phyloP scores from a whole-genome alignment of 371 early-diverging fungal species.

The Actinomortierella wolfii region DNA sequence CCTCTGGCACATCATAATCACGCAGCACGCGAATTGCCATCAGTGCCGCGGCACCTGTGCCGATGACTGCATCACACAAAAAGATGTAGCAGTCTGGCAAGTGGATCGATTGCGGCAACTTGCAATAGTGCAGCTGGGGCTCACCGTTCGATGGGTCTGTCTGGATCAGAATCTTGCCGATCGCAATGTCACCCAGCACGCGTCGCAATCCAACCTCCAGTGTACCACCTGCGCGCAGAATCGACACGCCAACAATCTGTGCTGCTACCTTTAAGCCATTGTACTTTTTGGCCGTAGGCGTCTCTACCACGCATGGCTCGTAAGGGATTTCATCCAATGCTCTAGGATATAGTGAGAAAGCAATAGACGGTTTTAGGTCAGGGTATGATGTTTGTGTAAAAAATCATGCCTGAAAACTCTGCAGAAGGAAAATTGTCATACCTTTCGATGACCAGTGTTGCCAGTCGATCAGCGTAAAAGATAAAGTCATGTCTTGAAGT shows the following conservation, averaged over 20 bases:
- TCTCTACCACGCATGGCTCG: constrained; percentile 52
- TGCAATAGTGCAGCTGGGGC: constrained; percentile 60
- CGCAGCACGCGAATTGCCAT: constrained; percentile 92
- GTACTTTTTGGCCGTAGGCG: constrained; percentile 68
- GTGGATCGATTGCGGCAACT: constrained; percentile 15
- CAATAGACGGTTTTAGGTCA: not conserved
- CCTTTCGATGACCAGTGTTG: constrained; percentile 83
- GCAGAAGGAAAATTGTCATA: constrained; percentile 25
- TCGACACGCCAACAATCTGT: constrained; percentile 75
- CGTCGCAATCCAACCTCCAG: constrained; percentile 88
- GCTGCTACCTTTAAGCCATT: constrained; percentile 55
- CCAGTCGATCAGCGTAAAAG: constrained; percentile 87
- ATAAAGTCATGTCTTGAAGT: constrained; percentile 87
- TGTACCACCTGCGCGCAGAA: constrained; percentile 86
- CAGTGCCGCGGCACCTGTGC: constrained; percentile 88
- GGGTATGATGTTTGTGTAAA: not conserved
- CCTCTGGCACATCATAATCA: constrained; percentile 88
- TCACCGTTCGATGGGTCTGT: constrained; percentile 81
- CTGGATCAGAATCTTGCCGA: constrained; percentile 91
- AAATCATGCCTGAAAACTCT: not conserved
- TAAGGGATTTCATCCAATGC: constrained; percentile 72
- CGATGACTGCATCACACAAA: constrained; percentile 74
- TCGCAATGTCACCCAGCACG: constrained; percentile 76
- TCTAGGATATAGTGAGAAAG: constrained; percentile 22
- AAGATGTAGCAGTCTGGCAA: constrained; percentile 14